Conservation (phyloP, 2,329 filamentous ascomycete genomes). For the Xylaria sp. region DNA sequence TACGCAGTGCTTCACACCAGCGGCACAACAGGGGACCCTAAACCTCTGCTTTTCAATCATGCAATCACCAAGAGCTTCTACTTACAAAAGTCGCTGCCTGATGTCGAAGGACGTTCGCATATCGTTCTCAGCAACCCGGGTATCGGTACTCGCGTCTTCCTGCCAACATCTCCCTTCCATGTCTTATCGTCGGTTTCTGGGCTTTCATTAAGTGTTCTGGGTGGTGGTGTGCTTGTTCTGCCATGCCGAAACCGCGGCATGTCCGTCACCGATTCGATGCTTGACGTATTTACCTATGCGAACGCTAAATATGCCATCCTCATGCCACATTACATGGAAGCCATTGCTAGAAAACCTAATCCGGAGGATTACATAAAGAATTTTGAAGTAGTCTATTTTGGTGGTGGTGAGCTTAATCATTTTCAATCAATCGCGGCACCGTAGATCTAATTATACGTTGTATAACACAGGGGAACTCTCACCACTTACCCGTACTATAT, state of each 20-base stretch:
- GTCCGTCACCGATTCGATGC: slow-evolving; percentile 28
- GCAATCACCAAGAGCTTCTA: slow-evolving; percentile 29
- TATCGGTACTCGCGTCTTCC: slow-evolving; percentile 34
- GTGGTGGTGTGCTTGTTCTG: slow-evolving; percentile 36
- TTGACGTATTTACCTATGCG: slow-evolving; percentile 31
- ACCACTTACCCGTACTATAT: slow-evolving; percentile 25
- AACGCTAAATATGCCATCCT: slow-evolving; percentile 33
- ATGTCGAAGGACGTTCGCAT: slow-evolving; percentile 35
- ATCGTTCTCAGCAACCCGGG: slow-evolving; percentile 26
- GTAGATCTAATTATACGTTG: not conserved
- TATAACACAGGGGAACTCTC: slow-evolving; percentile 34
- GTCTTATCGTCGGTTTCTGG: slow-evolving; percentile 33
- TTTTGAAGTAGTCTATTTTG: slow-evolving; percentile 37
- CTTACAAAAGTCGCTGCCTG: slow-evolving; percentile 29
- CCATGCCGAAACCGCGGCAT: slow-evolving; percentile 40
- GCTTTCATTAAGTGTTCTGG: slow-evolving; percentile 35
- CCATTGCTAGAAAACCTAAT: slow-evolving; percentile 36
- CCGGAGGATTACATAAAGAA: slow-evolving; percentile 37
- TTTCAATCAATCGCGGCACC: not conserved
- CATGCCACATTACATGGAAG: slow-evolving; percentile 43
- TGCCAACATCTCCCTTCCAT: slow-evolving; percentile 39
- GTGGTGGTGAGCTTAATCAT: slow-evolving; percentile 39
- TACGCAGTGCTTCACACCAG: slow-evolving; percentile 41
- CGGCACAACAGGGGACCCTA: slow-evolving; percentile 41
- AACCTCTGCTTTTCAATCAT: slow-evolving; percentile 34